Conservation (phyloP, 2,329 filamentous ascomycete species). For the Aspergillus ustus region DNA sequence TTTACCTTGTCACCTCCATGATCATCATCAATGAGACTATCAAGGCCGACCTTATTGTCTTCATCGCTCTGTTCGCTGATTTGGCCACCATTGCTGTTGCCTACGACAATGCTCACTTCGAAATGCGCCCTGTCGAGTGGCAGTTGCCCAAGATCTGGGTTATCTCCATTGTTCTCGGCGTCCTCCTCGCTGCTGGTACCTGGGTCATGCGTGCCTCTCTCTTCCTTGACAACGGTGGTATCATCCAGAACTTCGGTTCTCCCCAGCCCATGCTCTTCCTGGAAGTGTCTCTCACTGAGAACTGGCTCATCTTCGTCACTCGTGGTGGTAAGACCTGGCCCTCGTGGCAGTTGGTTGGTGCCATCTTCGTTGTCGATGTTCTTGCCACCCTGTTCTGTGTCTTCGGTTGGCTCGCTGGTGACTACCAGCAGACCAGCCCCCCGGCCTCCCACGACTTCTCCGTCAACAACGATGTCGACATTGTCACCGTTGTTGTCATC, state of each 20-base stretch:
- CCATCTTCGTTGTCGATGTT: constrained; percentile 73
- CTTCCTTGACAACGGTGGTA: constrained; percentile 71
- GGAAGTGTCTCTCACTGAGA: constrained; percentile 88
- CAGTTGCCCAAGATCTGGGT: constrained; percentile 82
- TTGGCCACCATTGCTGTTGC: constrained; percentile 78
- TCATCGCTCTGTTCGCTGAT: constrained; percentile 79
- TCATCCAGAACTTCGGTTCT: constrained; percentile 75
- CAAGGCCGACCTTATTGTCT: constrained; percentile 73
- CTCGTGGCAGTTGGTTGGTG: constrained; percentile 73
- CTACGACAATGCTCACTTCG: constrained; percentile 79
- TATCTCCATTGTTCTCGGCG: constrained; percentile 63
- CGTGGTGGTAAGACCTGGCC: constrained; percentile 78
- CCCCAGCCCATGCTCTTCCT: constrained; percentile 84
- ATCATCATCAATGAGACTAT: constrained; percentile 80
- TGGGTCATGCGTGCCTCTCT: constrained; percentile 75
- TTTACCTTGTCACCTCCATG: constrained; percentile 78
- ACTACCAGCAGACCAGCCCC: constrained; percentile 37
- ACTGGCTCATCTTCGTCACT: constrained; percentile 97
- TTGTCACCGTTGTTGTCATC: constrained; percentile 59
- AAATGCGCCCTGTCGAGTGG: constrained; percentile 77
- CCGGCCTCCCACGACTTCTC: constrained; percentile 36
- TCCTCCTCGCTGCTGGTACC: constrained; percentile 70
- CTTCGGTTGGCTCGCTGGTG: constrained; percentile 73
- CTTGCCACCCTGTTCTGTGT: constrained; percentile 74
- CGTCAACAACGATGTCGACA: constrained; percentile 60